Evolutionary conservation across 2,329 filamentous ascomycete genomes (phyloP), one percentile per base, ranked within the genome.

Genomic region (Furcasterigmium furcatum): DNA sequence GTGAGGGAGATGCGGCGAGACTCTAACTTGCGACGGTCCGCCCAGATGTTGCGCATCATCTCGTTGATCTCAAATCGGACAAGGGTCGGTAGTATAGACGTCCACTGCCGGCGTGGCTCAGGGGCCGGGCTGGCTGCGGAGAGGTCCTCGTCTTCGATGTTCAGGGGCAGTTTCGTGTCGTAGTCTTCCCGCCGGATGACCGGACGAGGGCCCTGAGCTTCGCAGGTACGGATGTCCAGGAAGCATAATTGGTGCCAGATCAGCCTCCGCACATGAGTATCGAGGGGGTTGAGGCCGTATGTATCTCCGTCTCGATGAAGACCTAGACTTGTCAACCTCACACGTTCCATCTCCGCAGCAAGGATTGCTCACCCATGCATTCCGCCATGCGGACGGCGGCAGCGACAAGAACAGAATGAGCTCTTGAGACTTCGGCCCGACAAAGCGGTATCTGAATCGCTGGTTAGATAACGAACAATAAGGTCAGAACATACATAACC

Each of bases 171-270:
- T 49, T 78, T 80, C 0, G 87, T 89, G 54, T 89, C 85, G 60
- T 85, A 91, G 55, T 91, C 86, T 19, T 88, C 85, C 32, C 77
- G 72, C n/a, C 84, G 77, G 44, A 91, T 88, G 43, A 80, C 77
- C 1, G 85, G 84, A 20, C 82, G 75, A 9, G 87, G 87, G 0
- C 86, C 87, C 50, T 88, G 86, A 2, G 83, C 80, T 63, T 91
- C 87, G 56, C 82, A 87, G 1, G 86, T 89, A 32, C 85, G 75
- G 46, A 89, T 77, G 58, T 91, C 87, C 9, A 91, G 72, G 59
- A 88, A 88, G 62, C 85, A 89, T 18, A 91, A 72, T 55, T 91
- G 86, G 58, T 89, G 84, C 87, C 87, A 91, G 27, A 90, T 73
- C 32, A 90, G 67, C 5, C 87, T 79, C 12, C 87, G 79, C 4